Percentiles rank a stretch among this genome's conserved stretches.
Conservation (phyloP, 2,329 filamentous ascomycete genomes). For the Fusarium pseudonygamai region DNA sequence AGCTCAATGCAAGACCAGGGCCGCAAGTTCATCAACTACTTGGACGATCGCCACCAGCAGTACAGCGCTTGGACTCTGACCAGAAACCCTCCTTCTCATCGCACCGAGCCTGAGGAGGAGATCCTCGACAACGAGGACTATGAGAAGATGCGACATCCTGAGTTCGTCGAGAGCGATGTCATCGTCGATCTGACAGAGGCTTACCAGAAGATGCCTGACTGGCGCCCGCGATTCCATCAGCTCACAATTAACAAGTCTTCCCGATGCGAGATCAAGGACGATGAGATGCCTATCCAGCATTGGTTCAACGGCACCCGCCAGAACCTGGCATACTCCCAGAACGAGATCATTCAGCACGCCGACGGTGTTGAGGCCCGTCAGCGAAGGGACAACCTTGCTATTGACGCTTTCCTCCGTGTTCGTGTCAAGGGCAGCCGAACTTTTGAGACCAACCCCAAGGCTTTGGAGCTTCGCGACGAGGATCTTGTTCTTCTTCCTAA, state of each 20-base stretch:
- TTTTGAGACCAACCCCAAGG: slow-evolving; percentile 47
- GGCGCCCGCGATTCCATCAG: slow-evolving; percentile 48
- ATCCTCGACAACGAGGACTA: slow-evolving; percentile 46
- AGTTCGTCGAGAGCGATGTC: slow-evolving; percentile 55
- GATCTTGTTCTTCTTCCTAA: slow-evolving; percentile 51
- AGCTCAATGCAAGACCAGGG: slow-evolving; percentile 47
- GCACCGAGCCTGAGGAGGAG: slow-evolving; percentile 44
- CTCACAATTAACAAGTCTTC: slow-evolving; percentile 45
- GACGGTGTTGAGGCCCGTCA: slow-evolving; percentile 51
- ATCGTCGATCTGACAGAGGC: slow-evolving; percentile 55
- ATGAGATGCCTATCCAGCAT: slow-evolving; percentile 51
- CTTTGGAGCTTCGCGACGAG: slow-evolving; percentile 41
- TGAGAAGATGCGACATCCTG: slow-evolving; percentile 49
- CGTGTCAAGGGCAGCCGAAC: slow-evolving; percentile 49
- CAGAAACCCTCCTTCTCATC: slow-evolving; percentile 47
- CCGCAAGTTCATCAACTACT: slow-evolving; percentile 45
- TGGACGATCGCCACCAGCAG: slow-evolving; percentile 51
- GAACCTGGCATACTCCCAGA: slow-evolving; percentile 47
- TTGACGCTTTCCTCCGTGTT: slow-evolving; percentile 48
- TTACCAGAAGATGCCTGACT: slow-evolving; percentile 51
- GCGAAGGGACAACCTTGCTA: slow-evolving; percentile 49
- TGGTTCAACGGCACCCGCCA: slow-evolving; percentile 48
- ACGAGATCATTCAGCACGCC: slow-evolving; percentile 49
- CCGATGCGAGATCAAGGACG: slow-evolving; percentile 45
- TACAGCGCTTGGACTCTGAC: slow-evolving; percentile 56